Evolutionary conservation across 306 rosid genomes (phyloP).

Genomic region (Amphicarpaea edgeworthii): DNA sequence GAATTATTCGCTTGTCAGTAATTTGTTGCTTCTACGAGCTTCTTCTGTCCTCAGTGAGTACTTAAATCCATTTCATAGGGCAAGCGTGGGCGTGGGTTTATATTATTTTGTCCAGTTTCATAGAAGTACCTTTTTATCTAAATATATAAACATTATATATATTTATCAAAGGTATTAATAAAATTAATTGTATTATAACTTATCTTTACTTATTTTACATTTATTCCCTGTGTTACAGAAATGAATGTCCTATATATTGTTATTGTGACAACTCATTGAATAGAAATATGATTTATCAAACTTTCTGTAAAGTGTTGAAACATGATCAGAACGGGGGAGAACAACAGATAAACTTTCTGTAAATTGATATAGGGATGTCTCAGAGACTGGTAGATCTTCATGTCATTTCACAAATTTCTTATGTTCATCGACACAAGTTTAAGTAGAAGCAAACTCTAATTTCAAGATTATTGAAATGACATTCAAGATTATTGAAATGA

Average conservation of each 20-base stretch:
- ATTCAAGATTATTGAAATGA: too few species aligned
- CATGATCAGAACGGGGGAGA: too few species aligned
- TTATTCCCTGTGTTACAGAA: background rate
- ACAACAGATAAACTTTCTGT: too few species aligned
- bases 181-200: too few species aligned
- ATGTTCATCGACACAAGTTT: background rate
- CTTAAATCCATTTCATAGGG: background rate
- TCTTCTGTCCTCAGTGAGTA: background rate
- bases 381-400: background rate
- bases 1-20: constrained; percentile 37
- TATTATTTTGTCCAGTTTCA: background rate
- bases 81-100: background rate
- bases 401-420: background rate
- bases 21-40: constrained; percentile 37
- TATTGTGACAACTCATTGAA: background rate
- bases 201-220: background rate
- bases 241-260: background rate
- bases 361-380: too few species aligned
- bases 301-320: too few species aligned
- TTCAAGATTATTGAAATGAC: constrained; percentile 19
- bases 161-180: too few species aligned
- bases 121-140: too few species aligned
- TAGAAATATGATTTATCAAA: background rate
- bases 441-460: background rate
- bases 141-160: too few species aligned